Percentiles rank a stretch among this genome's conserved stretches.
These are phyloP conservation scores for Emiliania huxleyi DNA, from an alignment of 78 protist genomes.

Conservation along the genomic window DNA sequence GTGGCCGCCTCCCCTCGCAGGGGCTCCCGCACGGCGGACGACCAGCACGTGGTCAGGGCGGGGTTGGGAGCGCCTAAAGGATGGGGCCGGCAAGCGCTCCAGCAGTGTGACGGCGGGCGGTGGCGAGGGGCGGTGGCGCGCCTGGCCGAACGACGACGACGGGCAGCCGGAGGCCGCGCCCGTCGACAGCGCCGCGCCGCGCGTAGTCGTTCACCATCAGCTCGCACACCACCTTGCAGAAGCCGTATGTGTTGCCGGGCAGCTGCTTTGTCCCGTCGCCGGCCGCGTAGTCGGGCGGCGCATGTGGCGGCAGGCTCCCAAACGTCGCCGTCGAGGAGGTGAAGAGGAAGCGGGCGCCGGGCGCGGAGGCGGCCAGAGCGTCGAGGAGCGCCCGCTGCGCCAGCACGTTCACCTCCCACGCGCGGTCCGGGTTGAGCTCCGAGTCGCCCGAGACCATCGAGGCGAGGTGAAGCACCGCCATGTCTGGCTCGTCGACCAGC, in stretches of 20 bases:
- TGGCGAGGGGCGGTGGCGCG: no score
- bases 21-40: background rate
- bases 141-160: conserved; percentile 2
- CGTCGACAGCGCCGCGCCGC: background rate
- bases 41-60: background rate
- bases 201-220: conserved; percentile 1
- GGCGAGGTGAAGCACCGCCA: background rate
- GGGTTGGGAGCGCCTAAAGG: conserved; percentile 21
- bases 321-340: conserved; percentile 2
- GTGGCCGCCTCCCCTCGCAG: background rate
- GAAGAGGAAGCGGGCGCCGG: conserved; percentile 14
- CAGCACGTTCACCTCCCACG: background rate
- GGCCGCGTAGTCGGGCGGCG: background rate
- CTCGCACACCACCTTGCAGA: conserved; percentile 13
- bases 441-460: conserved; percentile 19
- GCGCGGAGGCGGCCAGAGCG: background rate
- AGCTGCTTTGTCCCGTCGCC: background rate
- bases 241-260: conserved; percentile 18
- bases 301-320: background rate
- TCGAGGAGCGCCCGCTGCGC: conserved; percentile 1
- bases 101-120: no score
- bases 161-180: conserved; percentile 1
- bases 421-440: background rate
- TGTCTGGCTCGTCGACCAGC: background rate
- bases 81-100: no score